A percentile compares a stretch with the other conserved stretches of the same genome.
phyloP scores from a whole-genome alignment of 345 rosid species.

The Garcia nutans region DNA sequence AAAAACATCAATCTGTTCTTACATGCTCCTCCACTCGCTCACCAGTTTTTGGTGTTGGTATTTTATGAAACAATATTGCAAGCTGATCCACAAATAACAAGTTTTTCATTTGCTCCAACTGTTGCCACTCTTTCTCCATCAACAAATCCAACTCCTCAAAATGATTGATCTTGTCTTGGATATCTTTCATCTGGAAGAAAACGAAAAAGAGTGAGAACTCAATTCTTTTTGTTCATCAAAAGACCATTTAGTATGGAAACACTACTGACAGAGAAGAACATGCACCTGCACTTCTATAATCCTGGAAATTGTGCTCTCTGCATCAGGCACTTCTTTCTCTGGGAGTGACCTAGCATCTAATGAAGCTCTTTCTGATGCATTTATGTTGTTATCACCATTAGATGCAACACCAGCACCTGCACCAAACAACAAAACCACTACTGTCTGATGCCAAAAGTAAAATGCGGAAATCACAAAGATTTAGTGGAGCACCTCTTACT shows the following conservation, averaged over 20 bases:
- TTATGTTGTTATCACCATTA: slow-evolving; percentile 37
- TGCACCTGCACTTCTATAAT: slow-evolving; percentile 66
- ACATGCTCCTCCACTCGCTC: slow-evolving; percentile 39
- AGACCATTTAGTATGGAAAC: not conserved
- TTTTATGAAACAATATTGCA: slow-evolving; percentile 50
- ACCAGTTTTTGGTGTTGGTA: slow-evolving; percentile 32
- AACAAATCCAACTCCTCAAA: slow-evolving; percentile 79
- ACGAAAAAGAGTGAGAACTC: not conserved
- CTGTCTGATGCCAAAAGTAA: not conserved
- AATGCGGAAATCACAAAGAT: not conserved
- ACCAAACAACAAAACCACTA: not conserved
- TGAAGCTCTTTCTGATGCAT: slow-evolving; percentile 38
- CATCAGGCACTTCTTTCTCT: slow-evolving; percentile 65
- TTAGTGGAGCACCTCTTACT: not conserved
- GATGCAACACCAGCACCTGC: slow-evolving; percentile 45
- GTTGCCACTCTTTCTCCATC: slow-evolving; percentile 85
- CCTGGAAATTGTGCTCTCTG: slow-evolving; percentile 57
- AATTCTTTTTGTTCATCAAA: not conserved
- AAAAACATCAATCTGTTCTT: slow-evolving; percentile 27
- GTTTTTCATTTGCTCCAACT: slow-evolving; percentile 71
- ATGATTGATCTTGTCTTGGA: slow-evolving; percentile 53
- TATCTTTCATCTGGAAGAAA: slow-evolving; percentile 63
- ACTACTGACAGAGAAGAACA: slow-evolving; percentile 13
- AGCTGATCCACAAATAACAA: slow-evolving; percentile 77
- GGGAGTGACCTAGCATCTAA: slow-evolving; percentile 45